Conservation (phyloP, 176 grass and related monocot species). For the Canna indica region DNA sequence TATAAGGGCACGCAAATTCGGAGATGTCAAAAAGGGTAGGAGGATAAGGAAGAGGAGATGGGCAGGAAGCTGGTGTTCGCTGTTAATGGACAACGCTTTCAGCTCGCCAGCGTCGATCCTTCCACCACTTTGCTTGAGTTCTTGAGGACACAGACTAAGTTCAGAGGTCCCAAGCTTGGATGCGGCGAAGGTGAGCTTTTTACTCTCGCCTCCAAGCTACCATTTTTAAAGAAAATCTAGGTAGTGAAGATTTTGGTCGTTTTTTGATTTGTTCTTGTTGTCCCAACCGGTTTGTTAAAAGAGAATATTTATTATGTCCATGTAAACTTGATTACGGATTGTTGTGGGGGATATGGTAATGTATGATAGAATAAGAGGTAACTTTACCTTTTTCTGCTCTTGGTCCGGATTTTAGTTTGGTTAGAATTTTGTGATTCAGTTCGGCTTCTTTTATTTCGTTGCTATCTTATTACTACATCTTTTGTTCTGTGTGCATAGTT, state of each 20-base stretch:
- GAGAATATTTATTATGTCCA: no score
- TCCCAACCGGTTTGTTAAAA: no score
- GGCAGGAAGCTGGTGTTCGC: not conserved
- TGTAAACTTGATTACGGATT: no score
- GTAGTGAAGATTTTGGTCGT: no score
- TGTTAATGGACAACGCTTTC: conserved; percentile 49
- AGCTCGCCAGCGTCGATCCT: conserved; percentile 32
- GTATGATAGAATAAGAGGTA: no score
- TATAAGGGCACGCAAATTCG: no score
- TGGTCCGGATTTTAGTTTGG: not conserved
- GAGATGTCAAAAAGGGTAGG: not conserved
- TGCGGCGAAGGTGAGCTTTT: conserved; percentile 57
- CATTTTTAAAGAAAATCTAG: no score
- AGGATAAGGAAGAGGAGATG: not conserved
- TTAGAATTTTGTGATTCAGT: not conserved
- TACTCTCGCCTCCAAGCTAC: not conserved
- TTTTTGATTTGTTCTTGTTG: no score
- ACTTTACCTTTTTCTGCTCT: not conserved
- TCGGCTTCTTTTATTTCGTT: not conserved
- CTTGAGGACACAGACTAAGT: conserved; percentile 50
- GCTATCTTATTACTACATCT: no score
- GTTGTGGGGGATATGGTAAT: no score
- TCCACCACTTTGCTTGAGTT: conserved; percentile 68
- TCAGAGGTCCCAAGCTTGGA: conserved; percentile 57
- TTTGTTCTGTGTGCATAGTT: not conserved